These are phyloP conservation scores for Aureobasidium musti DNA, from an alignment of 2,329 filamentous ascomycete genomes.

Conservation along the genomic window DNA sequence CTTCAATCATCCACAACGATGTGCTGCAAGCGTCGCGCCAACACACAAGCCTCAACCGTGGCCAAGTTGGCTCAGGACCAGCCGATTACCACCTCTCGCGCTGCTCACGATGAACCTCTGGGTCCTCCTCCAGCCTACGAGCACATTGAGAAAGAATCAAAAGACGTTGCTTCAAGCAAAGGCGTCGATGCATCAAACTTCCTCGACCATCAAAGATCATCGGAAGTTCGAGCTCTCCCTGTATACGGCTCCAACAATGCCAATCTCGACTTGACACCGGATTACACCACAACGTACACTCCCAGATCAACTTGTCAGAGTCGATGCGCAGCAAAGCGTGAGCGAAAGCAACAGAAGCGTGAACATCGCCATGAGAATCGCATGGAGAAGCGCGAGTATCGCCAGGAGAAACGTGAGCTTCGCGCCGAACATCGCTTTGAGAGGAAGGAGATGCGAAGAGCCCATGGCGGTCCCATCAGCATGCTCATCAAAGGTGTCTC, in stretches of 20 bases:
- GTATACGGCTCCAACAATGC: neutral
- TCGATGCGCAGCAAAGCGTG: conserved; percentile 5
- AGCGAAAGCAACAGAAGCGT: conserved; percentile 1
- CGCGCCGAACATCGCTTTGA: conserved; percentile 6
- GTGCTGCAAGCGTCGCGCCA: conserved; percentile 4
- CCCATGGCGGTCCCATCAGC: neutral
- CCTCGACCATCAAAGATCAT: too few species aligned
- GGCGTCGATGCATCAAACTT: neutral
- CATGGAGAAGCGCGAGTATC: neutral
- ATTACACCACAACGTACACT: neutral
- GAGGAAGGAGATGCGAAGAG: conserved; percentile 1
- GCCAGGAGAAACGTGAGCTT: conserved; percentile 16
- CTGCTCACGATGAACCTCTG: neutral
- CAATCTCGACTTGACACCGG: neutral
- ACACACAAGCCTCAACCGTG: neutral
- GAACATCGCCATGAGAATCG: conserved; percentile 9
- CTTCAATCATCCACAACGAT: neutral
- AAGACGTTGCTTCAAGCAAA: neutral
- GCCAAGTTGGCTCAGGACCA: neutral
- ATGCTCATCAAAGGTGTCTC: conserved; percentile 14
- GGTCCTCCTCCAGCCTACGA: conserved; percentile 14
- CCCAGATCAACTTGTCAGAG: neutral
- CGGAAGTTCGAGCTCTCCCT: too few species aligned
- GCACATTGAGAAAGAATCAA: neutral
- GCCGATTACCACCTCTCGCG: neutral